A percentile compares a stretch with the other conserved stretches of the same genome.
Conservation (phyloP, 176 grass and related monocot genomes). For the Thinopyrum elongatum region DNA sequence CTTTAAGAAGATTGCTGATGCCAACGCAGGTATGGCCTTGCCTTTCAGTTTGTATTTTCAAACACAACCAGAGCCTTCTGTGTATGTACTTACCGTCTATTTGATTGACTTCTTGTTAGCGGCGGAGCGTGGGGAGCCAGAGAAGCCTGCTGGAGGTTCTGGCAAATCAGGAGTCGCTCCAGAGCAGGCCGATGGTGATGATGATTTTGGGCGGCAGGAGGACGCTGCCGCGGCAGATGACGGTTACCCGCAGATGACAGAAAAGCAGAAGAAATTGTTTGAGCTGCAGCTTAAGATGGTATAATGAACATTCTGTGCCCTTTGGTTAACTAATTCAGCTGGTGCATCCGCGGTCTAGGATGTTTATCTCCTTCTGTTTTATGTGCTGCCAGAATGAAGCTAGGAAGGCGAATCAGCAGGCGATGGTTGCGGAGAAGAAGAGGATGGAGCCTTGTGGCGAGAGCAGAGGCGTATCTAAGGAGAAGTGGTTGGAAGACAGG, state of each 20-base stretch:
- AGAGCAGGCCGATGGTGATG: conserved; percentile 22
- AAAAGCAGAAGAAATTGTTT: conserved; percentile 76
- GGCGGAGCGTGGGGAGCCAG: conserved; percentile 24
- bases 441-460: conserved; percentile 77
- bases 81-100: background rate
- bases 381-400: conserved; percentile 64
- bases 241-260: conserved; percentile 71
- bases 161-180: conserved; percentile 5
- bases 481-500: conserved; percentile 92
- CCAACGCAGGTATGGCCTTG: conserved; percentile 22
- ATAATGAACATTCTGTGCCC: background rate
- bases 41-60: background rate
- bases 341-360: background rate
- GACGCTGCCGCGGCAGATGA: conserved; percentile 23
- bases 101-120: background rate
- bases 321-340: background rate
- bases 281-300: conserved; percentile 89
- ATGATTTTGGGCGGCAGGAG: background rate
- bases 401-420: conserved; percentile 87
- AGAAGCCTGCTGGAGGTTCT: background rate
- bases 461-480: conserved; percentile 85
- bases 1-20: conserved; percentile 59
- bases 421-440: conserved; percentile 91
- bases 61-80: background rate
- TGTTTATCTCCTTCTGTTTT: background rate